Base-by-base conservation (phyloP, 371 early-diverging fungal species). In the Synchytrium microbalum region DNA sequence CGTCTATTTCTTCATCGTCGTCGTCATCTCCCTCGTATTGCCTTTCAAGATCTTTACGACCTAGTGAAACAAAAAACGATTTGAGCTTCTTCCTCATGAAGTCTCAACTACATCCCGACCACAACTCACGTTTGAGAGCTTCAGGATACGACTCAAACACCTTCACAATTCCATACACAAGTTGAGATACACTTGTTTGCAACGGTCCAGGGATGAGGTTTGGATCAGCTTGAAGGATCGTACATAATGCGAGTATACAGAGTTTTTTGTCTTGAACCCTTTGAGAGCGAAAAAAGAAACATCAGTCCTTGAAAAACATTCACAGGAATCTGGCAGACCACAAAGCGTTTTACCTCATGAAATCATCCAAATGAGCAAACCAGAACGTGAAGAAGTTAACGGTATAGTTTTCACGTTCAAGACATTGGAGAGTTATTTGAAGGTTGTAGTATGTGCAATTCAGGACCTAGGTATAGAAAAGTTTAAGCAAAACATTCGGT, bases 191-290 rank as follows among this genome's bases (percentile, higher is more conserved):
- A 2, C 83, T 89, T 56, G 69, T 69, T 67, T 86, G 88, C 58
- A 92, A 71, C 5, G 84, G 69, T 0, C 79, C 66, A 5, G 95
- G 95, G 10, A 92, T 70, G 62, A 84, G 80, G 1, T 81, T 85
- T 19, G 76, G 65, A 1, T 92, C 89, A 0, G 91, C 73, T 13
- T 78, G 77, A 33, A 94, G 64, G 23, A 96, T 64, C 0, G 90
- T 70, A 60, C 86, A 88, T 29, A 95, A 71, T 0, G 93, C 83
- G 38, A 91, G 69, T 54, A 96, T 89, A 10, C 82, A 81, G 16
- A 95, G 81, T 76, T 90, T 91, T 82, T 92, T 94, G 77, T 96
- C 96, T 69, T 93, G 92, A 3, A 96, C 95, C 58, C 93, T 61
- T 2, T 54, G 16, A 3, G 46, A 61, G 28, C 51, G 2, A 14